Percentiles rank a stretch among this genome's conserved stretches.
Evolutionary conservation across 106 monocot genomes (phyloP).

Genomic region (Dendrobium officinale): DNA sequence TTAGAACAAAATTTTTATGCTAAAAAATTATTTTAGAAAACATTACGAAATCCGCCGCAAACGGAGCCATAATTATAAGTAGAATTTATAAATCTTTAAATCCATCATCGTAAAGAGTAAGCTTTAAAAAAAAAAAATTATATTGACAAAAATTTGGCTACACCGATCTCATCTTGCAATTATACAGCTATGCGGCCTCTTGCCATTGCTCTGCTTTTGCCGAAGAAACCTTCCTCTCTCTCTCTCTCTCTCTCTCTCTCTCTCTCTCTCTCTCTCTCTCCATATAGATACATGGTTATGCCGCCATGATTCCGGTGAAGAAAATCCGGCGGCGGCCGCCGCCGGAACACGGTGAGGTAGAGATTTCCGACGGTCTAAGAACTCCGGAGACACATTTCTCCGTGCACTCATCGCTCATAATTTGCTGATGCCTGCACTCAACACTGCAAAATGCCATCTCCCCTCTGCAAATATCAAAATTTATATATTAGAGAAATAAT

Average conservation of each 20-base stretch:
- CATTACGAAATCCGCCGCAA: no score
- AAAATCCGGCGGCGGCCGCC: slow-evolving; percentile 26
- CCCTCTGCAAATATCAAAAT: slow-evolving; percentile 23
- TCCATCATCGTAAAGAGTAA: neutral
- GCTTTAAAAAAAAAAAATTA: neutral
- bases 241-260: neutral
- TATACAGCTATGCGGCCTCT: neutral
- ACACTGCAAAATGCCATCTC: slow-evolving; percentile 63
- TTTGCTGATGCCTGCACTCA: slow-evolving; percentile 57
- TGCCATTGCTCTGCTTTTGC: neutral
- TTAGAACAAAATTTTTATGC: no score
- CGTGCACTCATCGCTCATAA: slow-evolving; percentile 43
- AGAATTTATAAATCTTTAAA: no score
- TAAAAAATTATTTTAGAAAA: no score
- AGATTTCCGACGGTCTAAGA: slow-evolving; percentile 4
- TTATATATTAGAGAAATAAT: no score
- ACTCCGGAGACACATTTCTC: slow-evolving; percentile 35
- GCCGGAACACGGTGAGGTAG: slow-evolving; percentile 21
- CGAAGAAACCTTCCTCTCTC: neutral
- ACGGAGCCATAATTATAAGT: no score
- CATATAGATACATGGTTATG: neutral
- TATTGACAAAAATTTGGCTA: slow-evolving; percentile 1
- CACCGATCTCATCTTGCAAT: neutral
- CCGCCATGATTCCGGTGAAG: slow-evolving; percentile 34
- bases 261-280: neutral